Conservation (phyloP, 495 filamentous ascomycete genomes). For the Glutinoglossum americanum region DNA sequence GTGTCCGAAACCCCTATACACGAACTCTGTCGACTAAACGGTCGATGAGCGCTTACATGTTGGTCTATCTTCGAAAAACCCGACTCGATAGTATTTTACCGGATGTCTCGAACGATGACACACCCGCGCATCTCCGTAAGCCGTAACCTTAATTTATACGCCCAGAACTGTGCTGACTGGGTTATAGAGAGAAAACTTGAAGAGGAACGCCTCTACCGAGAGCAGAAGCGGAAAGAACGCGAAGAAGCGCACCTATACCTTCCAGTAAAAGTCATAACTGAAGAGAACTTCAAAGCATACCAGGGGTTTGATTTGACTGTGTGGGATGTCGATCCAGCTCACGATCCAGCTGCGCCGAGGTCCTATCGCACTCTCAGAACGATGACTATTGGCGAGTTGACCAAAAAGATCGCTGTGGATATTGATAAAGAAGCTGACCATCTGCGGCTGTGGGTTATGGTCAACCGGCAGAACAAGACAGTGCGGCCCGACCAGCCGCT, state of each 20-base stretch:
- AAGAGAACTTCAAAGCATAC: slow-evolving; percentile 55
- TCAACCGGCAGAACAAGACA: slow-evolving; percentile 96
- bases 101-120: slow-evolving; percentile 49
- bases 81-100: slow-evolving; percentile 60
- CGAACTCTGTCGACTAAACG: slow-evolving; percentile 43
- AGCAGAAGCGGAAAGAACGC: slow-evolving; percentile 58
- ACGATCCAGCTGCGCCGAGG: slow-evolving; percentile 32
- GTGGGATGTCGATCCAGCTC: slow-evolving; percentile 41
- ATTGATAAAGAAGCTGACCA: slow-evolving; percentile 35
- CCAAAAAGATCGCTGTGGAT: slow-evolving; percentile 43
- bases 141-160: neutral
- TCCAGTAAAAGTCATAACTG: slow-evolving; percentile 54
- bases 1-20: slow-evolving; percentile 44
- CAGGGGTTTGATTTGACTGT: slow-evolving; percentile 69
- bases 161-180: slow-evolving; percentile 13
- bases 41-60: slow-evolving; percentile 83
- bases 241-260: slow-evolving; percentile 91
- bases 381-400: slow-evolving; percentile 54
- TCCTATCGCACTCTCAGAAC: slow-evolving; percentile 47
- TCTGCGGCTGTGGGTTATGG: slow-evolving; percentile 85
- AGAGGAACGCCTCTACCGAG: slow-evolving; percentile 55
- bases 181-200: slow-evolving; percentile 40
- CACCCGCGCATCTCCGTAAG: slow-evolving; percentile 64
- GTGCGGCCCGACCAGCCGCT: slow-evolving; percentile 75
- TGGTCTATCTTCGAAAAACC: slow-evolving; percentile 88